These are phyloP conservation scores for Bombardia bombarda DNA, from an alignment of 495 filamentous ascomycete species.

Conservation along the genomic window DNA sequence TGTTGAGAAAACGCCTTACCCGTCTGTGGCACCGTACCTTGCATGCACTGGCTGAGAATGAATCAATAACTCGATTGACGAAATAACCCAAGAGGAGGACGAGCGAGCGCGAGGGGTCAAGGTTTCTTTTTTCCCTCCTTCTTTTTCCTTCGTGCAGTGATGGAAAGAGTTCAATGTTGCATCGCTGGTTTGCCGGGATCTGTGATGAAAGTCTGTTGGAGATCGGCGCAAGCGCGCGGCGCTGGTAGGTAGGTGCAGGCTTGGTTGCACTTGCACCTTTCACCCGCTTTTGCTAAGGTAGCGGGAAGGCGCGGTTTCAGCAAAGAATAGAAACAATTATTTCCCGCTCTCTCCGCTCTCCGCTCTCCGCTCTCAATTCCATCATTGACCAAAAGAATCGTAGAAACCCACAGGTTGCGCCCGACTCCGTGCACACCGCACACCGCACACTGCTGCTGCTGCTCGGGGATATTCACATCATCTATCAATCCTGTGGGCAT, in stretches of 20 bases:
- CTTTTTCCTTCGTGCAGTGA: no score
- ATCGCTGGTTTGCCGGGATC: background rate
- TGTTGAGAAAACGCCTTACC: background rate
- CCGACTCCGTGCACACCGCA: no score
- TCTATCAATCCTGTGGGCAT: slow-evolving; percentile 33
- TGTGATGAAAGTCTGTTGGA: no score
- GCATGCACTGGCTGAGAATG: background rate
- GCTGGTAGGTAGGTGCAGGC: no score
- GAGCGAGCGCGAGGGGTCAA: slow-evolving; percentile 6
- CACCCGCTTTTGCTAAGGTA: no score
- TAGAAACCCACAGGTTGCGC: slow-evolving; percentile 25
- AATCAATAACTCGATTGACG: background rate
- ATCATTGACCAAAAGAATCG: background rate
- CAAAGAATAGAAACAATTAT: slow-evolving; percentile 4
- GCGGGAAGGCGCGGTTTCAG: slow-evolving; percentile 4
- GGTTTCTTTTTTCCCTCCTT: no score
- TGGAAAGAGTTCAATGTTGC: no score
- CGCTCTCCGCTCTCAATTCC: background rate
- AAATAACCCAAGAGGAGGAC: background rate
- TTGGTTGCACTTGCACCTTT: no score
- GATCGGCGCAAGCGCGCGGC: no score
- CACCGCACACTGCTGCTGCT: no score
- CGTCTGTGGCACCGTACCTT: background rate
- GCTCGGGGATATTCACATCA: slow-evolving; percentile 42
- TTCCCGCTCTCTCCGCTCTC: background rate